Evolutionary conservation across 148 eudicot genomes (phyloP), one percentile per base, ranked within the genome.

Genomic region (Cornus florida): DNA sequence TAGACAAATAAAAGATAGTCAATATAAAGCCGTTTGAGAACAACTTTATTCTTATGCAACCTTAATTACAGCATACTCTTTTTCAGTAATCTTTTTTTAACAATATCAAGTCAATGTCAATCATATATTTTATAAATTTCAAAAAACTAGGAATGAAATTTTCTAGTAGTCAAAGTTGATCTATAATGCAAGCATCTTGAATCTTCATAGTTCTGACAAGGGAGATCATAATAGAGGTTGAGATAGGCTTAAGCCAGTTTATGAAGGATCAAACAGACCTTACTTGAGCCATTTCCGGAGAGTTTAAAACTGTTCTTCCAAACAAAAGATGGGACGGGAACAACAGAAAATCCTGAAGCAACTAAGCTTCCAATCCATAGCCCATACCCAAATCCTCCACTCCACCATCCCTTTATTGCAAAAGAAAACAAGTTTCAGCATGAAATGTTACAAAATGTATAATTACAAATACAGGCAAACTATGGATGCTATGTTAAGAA

Each of bases 341-440:
- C 83, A 84, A 96, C 98, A 70, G 97, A 89, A 83, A 92, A 89
- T 74, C 97, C 98, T 10, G 99, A 96, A 68, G 98, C 95, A 85
- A 94, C 95, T 79, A 92, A 81, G 72, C 87, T 72, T 12, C 98
- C 98, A 60, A 94, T 90, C 98, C 98, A 94, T 76, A 92, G 71
- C 68, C 98, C 98, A 80, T 94, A 94, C 72, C 90, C 89, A 87
- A 91, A 94, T 88, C 98, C 98, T 74, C 95, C 94, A 74, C 95
- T 86, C 94, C 94, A 91, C 97, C 98, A 94, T 77, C 98, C 98
- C 98, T 94, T 85, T 68, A 83, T 82, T 84, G 76, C 84, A 85
- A 75, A 74, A 79, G 60, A 78, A 83, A 76, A 78, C 65, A 75
- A 77, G 69, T 59, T 57, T 56, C 74, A 75, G 38, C 64, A 78